A percentile compares a stretch with the other conserved stretches of the same genome.
These are phyloP conservation scores for Schoenoplectus tabernaemontani DNA, from an alignment of 202 grass and related monocot species.

Conservation along the genomic window DNA sequence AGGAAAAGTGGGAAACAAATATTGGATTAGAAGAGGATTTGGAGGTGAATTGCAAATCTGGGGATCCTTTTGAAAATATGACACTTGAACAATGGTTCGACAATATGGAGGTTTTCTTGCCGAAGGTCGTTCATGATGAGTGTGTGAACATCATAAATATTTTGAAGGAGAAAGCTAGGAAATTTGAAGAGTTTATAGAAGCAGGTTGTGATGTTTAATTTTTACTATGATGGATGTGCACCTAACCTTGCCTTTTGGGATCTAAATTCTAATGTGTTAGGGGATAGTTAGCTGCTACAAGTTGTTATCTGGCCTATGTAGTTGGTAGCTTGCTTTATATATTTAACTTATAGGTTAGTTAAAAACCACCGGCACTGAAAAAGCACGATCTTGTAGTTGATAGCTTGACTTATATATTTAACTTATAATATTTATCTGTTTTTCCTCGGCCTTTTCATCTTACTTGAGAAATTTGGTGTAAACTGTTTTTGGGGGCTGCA, in stretches of 20 bases:
- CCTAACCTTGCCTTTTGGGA: neutral
- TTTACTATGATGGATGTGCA: neutral
- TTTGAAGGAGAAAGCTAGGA: slow-evolving; percentile 33
- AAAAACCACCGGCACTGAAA: too few species aligned
- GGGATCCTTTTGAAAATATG: slow-evolving; percentile 48
- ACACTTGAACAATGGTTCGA: slow-evolving; percentile 81
- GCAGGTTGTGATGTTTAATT: slow-evolving; percentile 17
- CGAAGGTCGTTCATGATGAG: slow-evolving; percentile 32
- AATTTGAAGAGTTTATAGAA: slow-evolving; percentile 39
- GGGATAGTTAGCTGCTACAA: neutral
- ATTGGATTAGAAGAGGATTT: neutral
- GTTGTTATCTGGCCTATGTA: neutral
- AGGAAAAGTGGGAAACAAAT: neutral
- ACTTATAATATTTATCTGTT: neutral
- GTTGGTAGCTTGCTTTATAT: neutral
- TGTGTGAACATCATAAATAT: slow-evolving; percentile 35
- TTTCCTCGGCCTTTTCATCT: neutral
- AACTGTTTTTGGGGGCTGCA: neutral
- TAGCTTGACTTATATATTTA: neutral
- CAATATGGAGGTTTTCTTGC: slow-evolving; percentile 41
- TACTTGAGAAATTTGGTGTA: neutral
- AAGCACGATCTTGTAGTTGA: too few species aligned
- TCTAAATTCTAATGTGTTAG: neutral
- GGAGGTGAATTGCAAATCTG: neutral
- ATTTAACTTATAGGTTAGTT: neutral